A percentile compares a stretch with the other conserved stretches of the same genome.
phyloP scores from a whole-genome alignment of 2,329 filamentous ascomycete species.

The Xylaria sp. region DNA sequence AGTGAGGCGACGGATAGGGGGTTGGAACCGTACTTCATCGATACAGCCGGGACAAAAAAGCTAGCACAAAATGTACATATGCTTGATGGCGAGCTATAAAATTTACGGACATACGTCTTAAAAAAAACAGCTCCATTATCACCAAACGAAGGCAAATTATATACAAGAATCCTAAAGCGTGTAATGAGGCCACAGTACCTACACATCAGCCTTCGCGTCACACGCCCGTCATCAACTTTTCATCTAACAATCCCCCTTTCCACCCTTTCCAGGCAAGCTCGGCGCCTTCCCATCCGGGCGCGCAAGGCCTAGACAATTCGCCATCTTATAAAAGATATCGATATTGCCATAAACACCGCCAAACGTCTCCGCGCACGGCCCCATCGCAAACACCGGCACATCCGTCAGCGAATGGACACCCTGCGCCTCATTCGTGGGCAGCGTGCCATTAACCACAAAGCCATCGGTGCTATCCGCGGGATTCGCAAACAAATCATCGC shows the following conservation, averaged over 20 bases:
- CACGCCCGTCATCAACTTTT: background rate
- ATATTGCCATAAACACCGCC: slow-evolving; percentile 76
- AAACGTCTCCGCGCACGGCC: slow-evolving; percentile 82
- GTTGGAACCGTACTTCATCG: too few species aligned
- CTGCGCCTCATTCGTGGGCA: slow-evolving; percentile 70
- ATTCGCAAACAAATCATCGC: slow-evolving; percentile 73
- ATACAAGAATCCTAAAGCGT: background rate
- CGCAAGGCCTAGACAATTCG: slow-evolving; percentile 71
- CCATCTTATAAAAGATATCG: slow-evolving; percentile 80
- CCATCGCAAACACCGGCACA: slow-evolving; percentile 80
- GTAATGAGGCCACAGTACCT: background rate
- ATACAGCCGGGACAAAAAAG: background rate
- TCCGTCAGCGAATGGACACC: slow-evolving; percentile 83
- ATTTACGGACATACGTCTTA: background rate
- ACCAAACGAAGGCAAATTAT: background rate
- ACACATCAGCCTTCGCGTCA: background rate
- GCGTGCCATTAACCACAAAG: slow-evolving; percentile 79
- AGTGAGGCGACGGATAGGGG: background rate
- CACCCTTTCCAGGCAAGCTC: background rate
- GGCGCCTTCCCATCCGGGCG: slow-evolving; percentile 42
- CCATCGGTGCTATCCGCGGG: slow-evolving; percentile 73
- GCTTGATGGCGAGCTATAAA: background rate
- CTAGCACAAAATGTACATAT: background rate
- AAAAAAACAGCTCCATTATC: background rate
- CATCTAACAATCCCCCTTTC: background rate